Conservation (phyloP, 208 protist species). For the Borovskyia barvae region DNA sequence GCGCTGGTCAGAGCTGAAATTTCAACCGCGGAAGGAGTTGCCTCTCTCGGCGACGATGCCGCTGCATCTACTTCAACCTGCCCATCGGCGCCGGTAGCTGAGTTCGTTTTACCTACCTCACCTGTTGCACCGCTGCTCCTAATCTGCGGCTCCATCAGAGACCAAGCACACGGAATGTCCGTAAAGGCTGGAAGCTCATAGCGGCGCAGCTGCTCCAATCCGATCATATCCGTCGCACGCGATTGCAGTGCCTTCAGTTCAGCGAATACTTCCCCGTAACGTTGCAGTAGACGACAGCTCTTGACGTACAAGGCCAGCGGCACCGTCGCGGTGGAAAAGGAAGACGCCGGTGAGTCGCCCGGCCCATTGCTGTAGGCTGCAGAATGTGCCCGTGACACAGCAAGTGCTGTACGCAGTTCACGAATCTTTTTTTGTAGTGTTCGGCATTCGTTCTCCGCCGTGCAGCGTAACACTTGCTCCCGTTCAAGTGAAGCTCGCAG, state of each 20-base stretch:
- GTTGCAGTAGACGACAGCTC: constrained; percentile 6
- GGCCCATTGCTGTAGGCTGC: not conserved
- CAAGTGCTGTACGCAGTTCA: constrained; percentile 21
- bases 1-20: constrained; percentile 13
- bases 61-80: not conserved
- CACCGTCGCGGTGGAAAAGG: not conserved
- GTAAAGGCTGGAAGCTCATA: constrained; percentile 22
- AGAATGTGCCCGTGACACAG: constrained; percentile 1
- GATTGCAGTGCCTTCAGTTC: constrained; percentile 31
- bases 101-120: not conserved
- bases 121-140: not conserved
- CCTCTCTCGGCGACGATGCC: not conserved
- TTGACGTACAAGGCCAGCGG: constrained; percentile 19
- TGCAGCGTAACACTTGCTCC: constrained; percentile 18
- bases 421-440: not conserved
- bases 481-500: constrained; percentile 21
- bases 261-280: constrained; percentile 10
- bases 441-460: constrained; percentile 18
- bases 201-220: constrained; percentile 9
- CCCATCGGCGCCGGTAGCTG: not conserved
- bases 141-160: not conserved
- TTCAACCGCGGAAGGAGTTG: constrained; percentile 6
- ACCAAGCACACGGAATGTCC: constrained; percentile 20
- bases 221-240: constrained; percentile 7
- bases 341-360: not conserved